Percentiles rank a stretch among this genome's conserved stretches.
These are phyloP conservation scores for Xylogone sp. DNA, from an alignment of 2,329 filamentous ascomycete species.

Conservation along the genomic window DNA sequence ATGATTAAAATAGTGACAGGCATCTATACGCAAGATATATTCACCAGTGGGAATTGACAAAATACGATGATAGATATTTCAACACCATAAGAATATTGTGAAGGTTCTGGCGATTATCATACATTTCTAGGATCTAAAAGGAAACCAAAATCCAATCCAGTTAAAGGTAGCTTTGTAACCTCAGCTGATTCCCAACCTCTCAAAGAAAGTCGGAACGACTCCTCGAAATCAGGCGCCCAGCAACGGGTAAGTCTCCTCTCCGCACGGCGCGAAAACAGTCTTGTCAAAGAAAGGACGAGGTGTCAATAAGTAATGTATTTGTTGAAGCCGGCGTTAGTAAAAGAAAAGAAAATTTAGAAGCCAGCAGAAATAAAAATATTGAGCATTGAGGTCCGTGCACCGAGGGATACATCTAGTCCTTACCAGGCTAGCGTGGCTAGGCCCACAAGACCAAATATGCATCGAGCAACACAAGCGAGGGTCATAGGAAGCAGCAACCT, in stretches of 20 bases:
- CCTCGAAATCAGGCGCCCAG: constrained; percentile 69
- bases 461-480: neutral
- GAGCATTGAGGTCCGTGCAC: neutral
- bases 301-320: constrained; percentile 55
- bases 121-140: neutral
- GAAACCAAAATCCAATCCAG: neutral
- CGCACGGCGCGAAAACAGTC: constrained; percentile 68
- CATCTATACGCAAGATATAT: too few relatives aligned
- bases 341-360: constrained; percentile 32
- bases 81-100: too few relatives aligned
- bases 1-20: too few relatives aligned
- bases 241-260: constrained; percentile 61
- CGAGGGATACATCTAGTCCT: neutral
- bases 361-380: neutral
- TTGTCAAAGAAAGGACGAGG: constrained; percentile 44
- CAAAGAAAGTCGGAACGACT: constrained; percentile 57
- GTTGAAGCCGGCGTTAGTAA: constrained; percentile 47
- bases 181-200: constrained; percentile 70
- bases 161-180: constrained; percentile 48
- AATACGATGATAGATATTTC: too few relatives aligned
- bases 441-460: too few relatives aligned
- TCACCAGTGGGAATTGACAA: too few relatives aligned
- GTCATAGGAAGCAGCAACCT: neutral
- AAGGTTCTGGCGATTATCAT: too few relatives aligned
- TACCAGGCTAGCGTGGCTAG: neutral